A percentile compares a stretch with the other conserved stretches of the same genome.
These are phyloP conservation scores for Teratosphaeria nubilosa DNA, from an alignment of 2,329 filamentous ascomycete species.

Conservation along the genomic window DNA sequence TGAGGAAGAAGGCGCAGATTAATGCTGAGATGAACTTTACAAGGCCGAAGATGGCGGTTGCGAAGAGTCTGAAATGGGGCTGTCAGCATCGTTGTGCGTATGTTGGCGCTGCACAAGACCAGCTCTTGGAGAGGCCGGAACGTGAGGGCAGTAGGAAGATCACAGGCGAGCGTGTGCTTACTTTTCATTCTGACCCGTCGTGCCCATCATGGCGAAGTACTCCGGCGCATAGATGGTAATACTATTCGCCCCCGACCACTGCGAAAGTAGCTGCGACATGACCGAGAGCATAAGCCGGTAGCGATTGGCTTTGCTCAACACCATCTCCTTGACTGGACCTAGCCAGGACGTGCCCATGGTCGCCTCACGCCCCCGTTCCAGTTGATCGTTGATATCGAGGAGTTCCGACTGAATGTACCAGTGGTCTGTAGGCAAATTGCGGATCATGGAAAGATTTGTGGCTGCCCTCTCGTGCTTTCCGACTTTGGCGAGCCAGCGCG, in stretches of 20 bases:
- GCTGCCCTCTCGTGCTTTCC: slow-evolving; percentile 22
- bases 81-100: neutral
- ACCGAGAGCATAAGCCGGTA: slow-evolving; percentile 62
- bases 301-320: slow-evolving; percentile 56
- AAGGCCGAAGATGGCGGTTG: slow-evolving; percentile 66
- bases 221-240: slow-evolving; percentile 71
- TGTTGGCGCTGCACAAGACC: neutral
- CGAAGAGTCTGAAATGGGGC: slow-evolving; percentile 40
- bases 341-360: slow-evolving; percentile 55
- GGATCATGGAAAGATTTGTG: slow-evolving; percentile 20
- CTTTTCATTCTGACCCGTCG: slow-evolving; percentile 56
- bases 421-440: slow-evolving; percentile 20
- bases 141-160: neutral
- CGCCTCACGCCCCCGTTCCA: slow-evolving; percentile 63
- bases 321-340: slow-evolving; percentile 58
- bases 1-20: slow-evolving; percentile 64
- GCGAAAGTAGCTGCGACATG: slow-evolving; percentile 59
- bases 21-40: slow-evolving; percentile 60
- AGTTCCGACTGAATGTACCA: slow-evolving; percentile 38
- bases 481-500: slow-evolving; percentile 25
- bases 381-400: slow-evolving; percentile 54
- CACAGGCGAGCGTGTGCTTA: neutral
- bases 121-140: neutral
- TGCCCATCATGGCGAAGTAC: slow-evolving; percentile 62
- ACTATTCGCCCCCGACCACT: slow-evolving; percentile 55